phyloP scores from a whole-genome alignment of 306 rosid genomes.

The Fragaria iinumae region DNA sequence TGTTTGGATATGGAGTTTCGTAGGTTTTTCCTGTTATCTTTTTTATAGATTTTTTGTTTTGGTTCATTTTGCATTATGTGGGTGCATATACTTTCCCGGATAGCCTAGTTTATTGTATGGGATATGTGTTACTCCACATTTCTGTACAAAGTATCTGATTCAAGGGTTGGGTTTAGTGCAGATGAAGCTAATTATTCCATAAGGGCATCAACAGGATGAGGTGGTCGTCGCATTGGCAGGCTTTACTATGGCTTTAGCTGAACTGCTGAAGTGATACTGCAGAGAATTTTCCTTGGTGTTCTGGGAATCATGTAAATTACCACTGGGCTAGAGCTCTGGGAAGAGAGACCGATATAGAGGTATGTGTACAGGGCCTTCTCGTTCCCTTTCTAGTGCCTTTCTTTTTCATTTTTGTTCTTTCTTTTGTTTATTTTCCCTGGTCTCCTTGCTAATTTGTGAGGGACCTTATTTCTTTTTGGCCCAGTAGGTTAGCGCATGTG shows the following conservation, averaged over 20 bases:
- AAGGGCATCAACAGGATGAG: constrained; percentile 51
- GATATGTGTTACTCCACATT: neutral
- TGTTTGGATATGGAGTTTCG: neutral
- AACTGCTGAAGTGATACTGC: constrained; percentile 38
- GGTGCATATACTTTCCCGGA: neutral
- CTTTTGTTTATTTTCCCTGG: constrained; percentile 21
- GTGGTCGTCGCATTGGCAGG: constrained; percentile 44
- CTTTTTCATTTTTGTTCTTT: constrained; percentile 30
- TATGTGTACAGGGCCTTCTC: constrained; percentile 88
- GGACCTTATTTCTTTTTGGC: constrained; percentile 48
- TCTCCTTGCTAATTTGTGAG: constrained; percentile 48
- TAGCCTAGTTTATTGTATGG: neutral
- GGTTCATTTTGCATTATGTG: neutral
- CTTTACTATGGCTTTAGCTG: constrained; percentile 44
- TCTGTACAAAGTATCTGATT: constrained; percentile 21
- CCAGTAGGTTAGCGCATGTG: constrained; percentile 74
- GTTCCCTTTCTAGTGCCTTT: constrained; percentile 41
- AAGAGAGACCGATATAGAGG: constrained; percentile 80
- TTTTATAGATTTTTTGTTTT: neutral
- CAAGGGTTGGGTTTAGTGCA: constrained; percentile 37
- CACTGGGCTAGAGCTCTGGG: constrained; percentile 64
- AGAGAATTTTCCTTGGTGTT: constrained; percentile 45
- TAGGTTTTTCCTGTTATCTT: neutral
- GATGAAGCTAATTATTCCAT: constrained; percentile 62
- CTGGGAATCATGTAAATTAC: constrained; percentile 74